phyloP scores from a whole-genome alignment of 1,284 basidiomycete genomes.

The Acaromyces ingoldii region DNA sequence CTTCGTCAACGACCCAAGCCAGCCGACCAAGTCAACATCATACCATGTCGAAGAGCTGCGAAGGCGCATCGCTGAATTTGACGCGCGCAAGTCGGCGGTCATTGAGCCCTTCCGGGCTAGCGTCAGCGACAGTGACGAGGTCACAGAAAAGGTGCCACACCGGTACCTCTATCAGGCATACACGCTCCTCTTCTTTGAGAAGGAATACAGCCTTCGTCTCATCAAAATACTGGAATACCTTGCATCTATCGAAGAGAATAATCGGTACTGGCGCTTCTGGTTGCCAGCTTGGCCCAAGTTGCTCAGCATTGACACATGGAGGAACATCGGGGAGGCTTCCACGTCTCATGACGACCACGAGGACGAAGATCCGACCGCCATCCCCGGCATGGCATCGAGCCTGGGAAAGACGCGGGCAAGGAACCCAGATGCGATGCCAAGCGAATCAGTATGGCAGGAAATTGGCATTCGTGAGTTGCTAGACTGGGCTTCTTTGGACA shows the following conservation, averaged over 20 bases:
- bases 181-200: constrained; percentile 63
- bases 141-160: constrained; percentile 36
- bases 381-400: constrained; percentile 1
- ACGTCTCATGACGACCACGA: constrained; percentile 17
- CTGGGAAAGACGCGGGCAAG: constrained; percentile 58
- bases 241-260: constrained; percentile 60
- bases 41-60: neutral
- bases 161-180: constrained; percentile 60
- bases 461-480: constrained; percentile 33
- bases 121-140: constrained; percentile 12
- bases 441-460: constrained; percentile 43
- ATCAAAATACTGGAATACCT: constrained; percentile 60
- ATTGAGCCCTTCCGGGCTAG: constrained; percentile 58
- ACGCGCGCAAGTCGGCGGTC: constrained; percentile 54
- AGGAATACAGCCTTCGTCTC: constrained; percentile 23
- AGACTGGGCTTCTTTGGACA: neutral
- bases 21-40: too few relatives aligned
- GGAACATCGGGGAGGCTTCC: constrained; percentile 35
- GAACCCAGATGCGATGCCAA: constrained; percentile 71
- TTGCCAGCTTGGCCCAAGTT: constrained; percentile 57
- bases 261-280: constrained; percentile 62
- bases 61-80: neutral
- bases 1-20: too few relatives aligned
- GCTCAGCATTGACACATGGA: constrained; percentile 57
- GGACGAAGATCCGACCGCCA: constrained; percentile 17